Evolutionary conservation across 106 monocot genomes (phyloP), one percentile per base, ranked within the genome.

Genomic region (Agapanthus africanus): DNA sequence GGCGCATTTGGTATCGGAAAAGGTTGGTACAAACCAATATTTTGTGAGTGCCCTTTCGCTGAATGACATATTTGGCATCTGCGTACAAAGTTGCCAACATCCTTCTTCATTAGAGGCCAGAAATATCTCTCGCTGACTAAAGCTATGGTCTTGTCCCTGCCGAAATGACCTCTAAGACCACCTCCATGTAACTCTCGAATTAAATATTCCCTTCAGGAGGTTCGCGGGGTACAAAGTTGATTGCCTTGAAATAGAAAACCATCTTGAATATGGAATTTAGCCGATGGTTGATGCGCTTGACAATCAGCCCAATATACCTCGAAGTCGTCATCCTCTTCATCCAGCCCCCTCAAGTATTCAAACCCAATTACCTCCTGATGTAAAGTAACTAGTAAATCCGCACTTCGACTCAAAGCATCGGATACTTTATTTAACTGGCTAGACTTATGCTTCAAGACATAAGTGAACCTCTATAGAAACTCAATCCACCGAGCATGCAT

Each of bases 241-340:
- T 19, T 21, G 6, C 51, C 51, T 21, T 2, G 11, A 19, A 51
- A 51, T 19, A 51, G n/a, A 21, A 2, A 19, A 18, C 0, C 6
- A 11, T 4, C 51, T 21, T 19, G 6, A 51, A 51, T 21, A 51
- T 51, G 51, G n/a, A 51, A 15, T 0, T 3, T n/a, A 51, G 14
- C 6, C 21, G 18, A 5, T 37, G 3, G n/a, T n/a, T n/a, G n/a
- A n/a, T n/a, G n/a, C n/a, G n/a, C n/a, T n/a, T n/a, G n/a, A n/a
- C n/a, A n/a, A n/a, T n/a, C n/a, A n/a, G n/a, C n/a, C 64, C 64
- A 65, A 18, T 26, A 4, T 2, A 11, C 6, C 3, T 25, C 7
- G 36, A 65, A 65, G 18, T 65, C 64, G 1, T 65, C 64, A 37
- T 35, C 64, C 2, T 65, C 64, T 3, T 18, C 32, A 65, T 65